Evolutionary conservation across 116 monocot species (phyloP).

Genomic region (Cymodocea nodosa): DNA sequence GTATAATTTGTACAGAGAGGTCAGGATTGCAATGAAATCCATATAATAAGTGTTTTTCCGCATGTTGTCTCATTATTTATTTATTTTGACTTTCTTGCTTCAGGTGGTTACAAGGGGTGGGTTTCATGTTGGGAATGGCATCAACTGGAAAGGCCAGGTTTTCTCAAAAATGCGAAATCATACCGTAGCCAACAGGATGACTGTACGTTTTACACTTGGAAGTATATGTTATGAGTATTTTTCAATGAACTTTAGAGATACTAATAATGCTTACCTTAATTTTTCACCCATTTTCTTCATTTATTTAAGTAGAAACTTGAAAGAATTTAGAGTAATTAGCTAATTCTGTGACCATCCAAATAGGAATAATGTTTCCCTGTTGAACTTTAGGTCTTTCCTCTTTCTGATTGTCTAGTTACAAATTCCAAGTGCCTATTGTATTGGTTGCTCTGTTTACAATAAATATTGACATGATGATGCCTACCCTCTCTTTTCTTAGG

Average conservation of each 20-base stretch:
- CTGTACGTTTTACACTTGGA: conserved; percentile 31
- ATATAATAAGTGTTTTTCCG: neutral
- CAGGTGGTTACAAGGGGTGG: conserved; percentile 98
- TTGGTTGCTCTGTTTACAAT: neutral
- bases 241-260: too few species aligned
- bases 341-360: too few species aligned
- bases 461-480: neutral
- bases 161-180: conserved; percentile 99
- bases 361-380: too few species aligned
- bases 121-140: conserved; percentile 94
- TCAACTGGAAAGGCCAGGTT: conserved; percentile 98
- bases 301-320: too few species aligned
- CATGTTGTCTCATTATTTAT: neutral
- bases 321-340: too few species aligned
- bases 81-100: neutral
- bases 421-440: too few species aligned
- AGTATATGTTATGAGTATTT: too few species aligned
- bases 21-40: conserved; percentile 6
- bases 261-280: too few species aligned
- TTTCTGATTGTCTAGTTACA: too few species aligned
- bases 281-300: too few species aligned
- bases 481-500: conserved; percentile 28
- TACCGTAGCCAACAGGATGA: conserved; percentile 86
- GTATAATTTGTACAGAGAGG: conserved; percentile 94
- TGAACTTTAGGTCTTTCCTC: too few species aligned